Conservation (phyloP, 1,284 basidiomycete species). For the Heterobasidion occidentale region DNA sequence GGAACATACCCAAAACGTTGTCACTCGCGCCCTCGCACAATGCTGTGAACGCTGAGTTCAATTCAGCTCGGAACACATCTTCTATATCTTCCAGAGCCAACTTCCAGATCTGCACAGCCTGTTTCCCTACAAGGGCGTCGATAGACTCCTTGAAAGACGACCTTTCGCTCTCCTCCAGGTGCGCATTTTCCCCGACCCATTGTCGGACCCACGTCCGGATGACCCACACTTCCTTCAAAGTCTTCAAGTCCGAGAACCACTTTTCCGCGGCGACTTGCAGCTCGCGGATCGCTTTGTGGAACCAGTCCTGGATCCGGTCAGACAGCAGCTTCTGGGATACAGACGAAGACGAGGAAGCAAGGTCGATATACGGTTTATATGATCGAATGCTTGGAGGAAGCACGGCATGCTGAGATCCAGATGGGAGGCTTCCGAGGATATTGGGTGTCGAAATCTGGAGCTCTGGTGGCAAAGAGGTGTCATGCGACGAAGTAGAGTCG, state of each 20-base stretch:
- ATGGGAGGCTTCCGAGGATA: slow-evolving; percentile 57
- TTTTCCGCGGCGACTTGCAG: slow-evolving; percentile 35
- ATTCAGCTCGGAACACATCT: slow-evolving; percentile 32
- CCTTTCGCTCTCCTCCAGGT: slow-evolving; percentile 37
- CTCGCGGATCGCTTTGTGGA: slow-evolving; percentile 38
- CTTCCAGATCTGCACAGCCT: slow-evolving; percentile 52
- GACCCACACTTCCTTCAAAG: slow-evolving; percentile 58
- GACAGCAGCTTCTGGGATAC: slow-evolving; percentile 34
- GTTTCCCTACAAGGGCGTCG: slow-evolving; percentile 42
- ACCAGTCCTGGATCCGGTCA: slow-evolving; percentile 52
- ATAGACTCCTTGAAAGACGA: slow-evolving; percentile 31
- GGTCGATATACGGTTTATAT: slow-evolving; percentile 71
- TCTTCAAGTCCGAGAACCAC: slow-evolving; percentile 53
- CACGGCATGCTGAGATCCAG: slow-evolving; percentile 61
- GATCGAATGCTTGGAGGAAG: slow-evolving; percentile 54
- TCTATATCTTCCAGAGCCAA: slow-evolving; percentile 33
- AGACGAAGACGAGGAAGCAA: slow-evolving; percentile 44
- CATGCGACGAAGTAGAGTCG: slow-evolving; percentile 22
- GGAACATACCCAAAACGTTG: slow-evolving; percentile 23
- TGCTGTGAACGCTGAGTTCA: slow-evolving; percentile 25
- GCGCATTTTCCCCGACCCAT: slow-evolving; percentile 33
- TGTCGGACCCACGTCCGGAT: slow-evolving; percentile 41
- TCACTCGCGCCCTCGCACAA: slow-evolving; percentile 19
- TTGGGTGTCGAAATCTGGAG: slow-evolving; percentile 54
- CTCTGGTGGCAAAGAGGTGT: slow-evolving; percentile 36